Evolutionary conservation across 768 basidiomycete genomes (phyloP), one percentile per base, ranked within the genome.

Genomic region (Mycena metata): DNA sequence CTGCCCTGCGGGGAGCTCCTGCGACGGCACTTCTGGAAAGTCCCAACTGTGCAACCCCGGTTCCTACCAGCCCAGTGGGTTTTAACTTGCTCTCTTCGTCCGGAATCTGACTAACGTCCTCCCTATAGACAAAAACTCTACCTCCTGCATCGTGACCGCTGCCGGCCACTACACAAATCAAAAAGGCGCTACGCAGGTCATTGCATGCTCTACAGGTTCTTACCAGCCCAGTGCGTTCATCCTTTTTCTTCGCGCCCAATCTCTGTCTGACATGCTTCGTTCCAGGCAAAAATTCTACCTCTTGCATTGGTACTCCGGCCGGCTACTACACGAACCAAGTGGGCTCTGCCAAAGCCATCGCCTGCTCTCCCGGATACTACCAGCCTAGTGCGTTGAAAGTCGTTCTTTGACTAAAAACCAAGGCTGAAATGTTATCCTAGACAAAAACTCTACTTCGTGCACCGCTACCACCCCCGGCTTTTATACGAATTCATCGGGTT

Each of bases 341-440:
- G 15, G 60, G 49, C 12, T 8, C 35, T 15, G 16, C 15, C 10
- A 4, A 17, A 4, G 24, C 35, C 19, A 36, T 43, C 8, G 39
- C 33, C 10, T 69, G 68, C 56, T 24, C 19, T 12, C 19, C 26
- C 21, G 63, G 68, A 17, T 41, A 4, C 42, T 69, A 54, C 59
- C 64, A 64, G 46, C 69, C 69, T 16, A 60, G 67, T 58, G 21
- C n/a, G 67, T 43, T n/a, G n/a, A n/a, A n/a, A n/a, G n/a, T n/a
- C n/a, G n/a, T n/a, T n/a, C n/a, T n/a, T n/a, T n/a, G n/a, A n/a
- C n/a, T n/a, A n/a, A n/a, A n/a, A n/a, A n/a, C n/a, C n/a, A n/a
- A n/a, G n/a, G n/a, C n/a, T n/a, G n/a, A n/a, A n/a, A n/a, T n/a
- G n/a, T n/a, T n/a, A n/a, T n/a, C n/a, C n/a, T n/a, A n/a, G n/a